phyloP scores from a whole-genome alignment of 805 yeast genomes.

The Starmerella riodocensis region DNA sequence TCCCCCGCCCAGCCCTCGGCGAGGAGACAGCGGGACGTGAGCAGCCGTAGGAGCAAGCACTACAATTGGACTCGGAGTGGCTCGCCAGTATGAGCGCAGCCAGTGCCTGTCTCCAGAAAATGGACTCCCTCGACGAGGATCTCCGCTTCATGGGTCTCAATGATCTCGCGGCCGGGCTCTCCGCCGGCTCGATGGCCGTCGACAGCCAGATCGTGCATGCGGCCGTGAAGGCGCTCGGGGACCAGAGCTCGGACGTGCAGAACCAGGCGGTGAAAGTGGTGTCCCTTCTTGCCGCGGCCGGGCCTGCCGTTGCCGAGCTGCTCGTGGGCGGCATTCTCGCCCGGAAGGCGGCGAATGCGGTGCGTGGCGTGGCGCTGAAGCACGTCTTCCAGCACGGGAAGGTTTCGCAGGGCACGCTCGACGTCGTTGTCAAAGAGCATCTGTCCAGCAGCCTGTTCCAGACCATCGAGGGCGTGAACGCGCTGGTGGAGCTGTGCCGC shows the following conservation, averaged over 20 bases:
- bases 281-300: slow-evolving; percentile 27
- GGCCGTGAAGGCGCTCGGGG: slow-evolving; percentile 38
- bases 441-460: slow-evolving; percentile 2
- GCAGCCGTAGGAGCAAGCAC: no score
- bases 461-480: slow-evolving; percentile 6
- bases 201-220: slow-evolving; percentile 30
- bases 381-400: slow-evolving; percentile 4
- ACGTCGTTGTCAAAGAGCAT: background rate
- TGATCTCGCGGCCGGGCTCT: slow-evolving; percentile 31
- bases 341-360: slow-evolving; percentile 16
- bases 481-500: slow-evolving; percentile 2
- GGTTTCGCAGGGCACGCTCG: background rate
- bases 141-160: slow-evolving; percentile 73
- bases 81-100: no score
- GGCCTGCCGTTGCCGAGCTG: slow-evolving; percentile 17
- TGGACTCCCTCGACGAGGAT: slow-evolving; percentile 48
- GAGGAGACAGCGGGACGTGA: no score
- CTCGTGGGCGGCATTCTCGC: slow-evolving; percentile 22
- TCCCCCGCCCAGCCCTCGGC: no score
- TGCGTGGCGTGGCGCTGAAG: slow-evolving; percentile 9
- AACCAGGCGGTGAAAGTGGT: slow-evolving; percentile 56
- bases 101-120: no score
- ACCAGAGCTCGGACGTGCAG: slow-evolving; percentile 58
- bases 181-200: slow-evolving; percentile 22
- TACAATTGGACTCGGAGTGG: no score